Conservation (phyloP, 331 rosid species). For the Dryas integrifolia region DNA sequence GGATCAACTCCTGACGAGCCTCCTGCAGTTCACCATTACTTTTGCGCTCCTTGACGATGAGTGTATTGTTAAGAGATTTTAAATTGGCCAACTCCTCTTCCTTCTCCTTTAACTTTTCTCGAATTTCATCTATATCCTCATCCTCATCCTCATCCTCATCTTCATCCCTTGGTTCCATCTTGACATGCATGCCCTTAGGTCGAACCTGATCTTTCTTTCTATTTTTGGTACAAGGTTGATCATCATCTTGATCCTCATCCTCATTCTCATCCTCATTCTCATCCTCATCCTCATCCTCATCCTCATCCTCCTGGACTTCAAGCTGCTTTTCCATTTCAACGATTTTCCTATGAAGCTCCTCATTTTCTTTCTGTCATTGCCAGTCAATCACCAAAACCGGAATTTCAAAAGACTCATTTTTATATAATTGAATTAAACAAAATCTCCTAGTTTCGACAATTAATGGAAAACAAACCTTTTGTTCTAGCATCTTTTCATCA, state of each 20-base stretch:
- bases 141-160: slow-evolving; percentile 39
- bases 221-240: no score
- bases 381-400: slow-evolving; percentile 19
- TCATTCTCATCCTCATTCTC: slow-evolving; percentile 12
- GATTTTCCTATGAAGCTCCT: slow-evolving; percentile 41
- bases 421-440: background rate
- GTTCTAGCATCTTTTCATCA: slow-evolving; percentile 50
- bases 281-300: slow-evolving; percentile 40
- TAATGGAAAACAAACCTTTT: slow-evolving; percentile 32
- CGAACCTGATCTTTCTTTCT: no score
- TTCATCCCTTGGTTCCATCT: background rate
- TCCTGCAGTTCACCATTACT: slow-evolving; percentile 70
- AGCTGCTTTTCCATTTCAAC: slow-evolving; percentile 41
- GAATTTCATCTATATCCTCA: slow-evolving; percentile 47
- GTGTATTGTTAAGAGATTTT: slow-evolving; percentile 41
- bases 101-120: slow-evolving; percentile 43
- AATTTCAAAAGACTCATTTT: background rate
- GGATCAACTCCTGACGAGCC: slow-evolving; percentile 62
- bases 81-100: slow-evolving; percentile 49
- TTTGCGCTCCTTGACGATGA: slow-evolving; percentile 48
- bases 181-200: slow-evolving; percentile 41
- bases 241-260: slow-evolving; percentile 41
- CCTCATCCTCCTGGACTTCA: no score
- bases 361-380: slow-evolving; percentile 55
- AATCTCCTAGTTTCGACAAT: background rate